These are phyloP conservation scores for Fistulifera pelliculosa DNA, from an alignment of 108 stramenopile species.

Conservation along the genomic window DNA sequence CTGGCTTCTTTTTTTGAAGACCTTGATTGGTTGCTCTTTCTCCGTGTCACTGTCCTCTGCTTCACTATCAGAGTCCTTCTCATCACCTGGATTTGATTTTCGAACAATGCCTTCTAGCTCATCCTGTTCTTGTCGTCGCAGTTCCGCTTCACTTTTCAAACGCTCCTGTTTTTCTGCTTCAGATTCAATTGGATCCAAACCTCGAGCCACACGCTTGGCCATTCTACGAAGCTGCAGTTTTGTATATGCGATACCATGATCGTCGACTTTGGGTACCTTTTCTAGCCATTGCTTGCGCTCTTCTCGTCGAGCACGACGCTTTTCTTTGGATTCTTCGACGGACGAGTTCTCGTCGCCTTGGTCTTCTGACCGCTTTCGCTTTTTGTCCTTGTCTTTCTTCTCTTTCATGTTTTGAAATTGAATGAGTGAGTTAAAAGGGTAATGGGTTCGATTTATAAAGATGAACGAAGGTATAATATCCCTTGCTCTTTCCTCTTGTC, in stretches of 20 bases:
- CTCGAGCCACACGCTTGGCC: conserved; percentile 73
- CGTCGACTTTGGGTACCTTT: conserved; percentile 39
- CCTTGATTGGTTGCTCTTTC: conserved; percentile 5
- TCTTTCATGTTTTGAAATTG: too few relatives aligned
- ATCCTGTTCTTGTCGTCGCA: conserved; percentile 52
- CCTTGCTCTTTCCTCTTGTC: conserved; percentile 4
- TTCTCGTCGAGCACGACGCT: conserved; percentile 4
- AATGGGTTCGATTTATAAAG: too few relatives aligned
- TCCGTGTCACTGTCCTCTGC: conserved; percentile 23
- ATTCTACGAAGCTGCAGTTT: conserved; percentile 81
- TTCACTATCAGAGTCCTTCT: conserved; percentile 10
- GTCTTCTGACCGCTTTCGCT: conserved; percentile 11
- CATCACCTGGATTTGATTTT: conserved; percentile 10
- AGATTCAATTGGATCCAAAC: conserved; percentile 62
- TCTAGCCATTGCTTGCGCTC: conserved; percentile 30
- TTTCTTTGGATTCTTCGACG: conserved; percentile 1
- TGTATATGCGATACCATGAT: conserved; percentile 61
- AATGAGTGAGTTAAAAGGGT: too few relatives aligned
- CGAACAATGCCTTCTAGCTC: conserved; percentile 31
- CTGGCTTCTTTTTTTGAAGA: conserved; percentile 6
- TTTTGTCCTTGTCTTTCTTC: conserved; percentile 13
- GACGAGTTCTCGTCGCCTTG: too few relatives aligned
- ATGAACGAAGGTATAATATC: background rate
- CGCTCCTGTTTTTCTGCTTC: conserved; percentile 62
- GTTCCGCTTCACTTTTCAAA: conserved; percentile 25